Evolutionary conservation across 106 monocot genomes (phyloP).

Genomic region (Dioscorea dumetorum): DNA sequence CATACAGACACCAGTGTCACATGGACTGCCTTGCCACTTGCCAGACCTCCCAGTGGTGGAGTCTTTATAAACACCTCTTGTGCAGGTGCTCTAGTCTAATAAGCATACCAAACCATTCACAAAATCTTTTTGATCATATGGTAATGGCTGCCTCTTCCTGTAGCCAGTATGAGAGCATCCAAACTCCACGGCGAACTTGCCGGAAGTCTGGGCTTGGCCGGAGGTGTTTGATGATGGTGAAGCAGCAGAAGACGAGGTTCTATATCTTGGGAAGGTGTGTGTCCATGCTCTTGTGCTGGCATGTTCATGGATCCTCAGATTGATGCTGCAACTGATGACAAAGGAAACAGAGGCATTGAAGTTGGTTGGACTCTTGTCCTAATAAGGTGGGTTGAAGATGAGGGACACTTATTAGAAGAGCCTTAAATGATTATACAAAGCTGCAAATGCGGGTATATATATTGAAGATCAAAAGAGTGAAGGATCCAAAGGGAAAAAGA

Average conservation of each 20-base stretch:
- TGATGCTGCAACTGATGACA: conserved; percentile 1
- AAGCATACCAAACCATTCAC: neutral
- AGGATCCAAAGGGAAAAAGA: no score
- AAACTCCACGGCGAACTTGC: neutral
- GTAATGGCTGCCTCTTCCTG: neutral
- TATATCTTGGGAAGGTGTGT: conserved; percentile 82
- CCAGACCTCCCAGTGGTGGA: neutral
- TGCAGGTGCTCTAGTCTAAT: neutral
- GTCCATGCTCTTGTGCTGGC: conserved; percentile 89
- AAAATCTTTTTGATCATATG: neutral
- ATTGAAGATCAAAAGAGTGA: no score
- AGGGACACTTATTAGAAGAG: no score
- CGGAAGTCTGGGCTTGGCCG: conserved; percentile 17
- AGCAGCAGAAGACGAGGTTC: conserved; percentile 87
- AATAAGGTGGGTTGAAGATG: no score
- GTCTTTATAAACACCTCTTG: neutral
- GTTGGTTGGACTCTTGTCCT: no score
- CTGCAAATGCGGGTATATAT: no score
- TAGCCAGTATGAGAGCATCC: no score
- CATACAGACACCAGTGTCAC: neutral
- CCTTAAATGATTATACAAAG: no score
- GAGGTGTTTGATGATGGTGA: conserved; percentile 53
- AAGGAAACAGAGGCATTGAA: no score
- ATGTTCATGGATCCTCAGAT: conserved; percentile 42
- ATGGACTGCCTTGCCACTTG: neutral